Percentiles rank a stretch among this genome's conserved stretches.
Evolutionary conservation across 2,329 filamentous ascomycete genomes (phyloP).

Genomic region (Aaosphaeria pasadenensis): DNA sequence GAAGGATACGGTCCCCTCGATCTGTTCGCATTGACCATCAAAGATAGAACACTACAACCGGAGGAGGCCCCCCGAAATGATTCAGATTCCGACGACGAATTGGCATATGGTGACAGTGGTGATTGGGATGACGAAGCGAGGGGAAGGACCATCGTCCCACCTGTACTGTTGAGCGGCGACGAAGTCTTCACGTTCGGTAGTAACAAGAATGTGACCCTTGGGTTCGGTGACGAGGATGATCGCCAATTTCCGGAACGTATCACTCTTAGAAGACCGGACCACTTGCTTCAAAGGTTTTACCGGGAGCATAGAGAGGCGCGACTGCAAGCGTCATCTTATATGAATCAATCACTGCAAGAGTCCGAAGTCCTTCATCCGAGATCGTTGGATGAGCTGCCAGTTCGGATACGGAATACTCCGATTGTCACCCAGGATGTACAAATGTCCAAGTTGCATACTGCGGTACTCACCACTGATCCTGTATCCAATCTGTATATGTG

Average conservation of each 20-base stretch:
- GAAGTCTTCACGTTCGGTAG: conserved; percentile 94
- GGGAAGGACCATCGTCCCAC: conserved; percentile 24
- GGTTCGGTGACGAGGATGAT: conserved; percentile 93
- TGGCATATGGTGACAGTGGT: conserved; percentile 39
- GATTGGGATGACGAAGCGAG: conserved; percentile 37
- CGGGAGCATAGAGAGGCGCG: conserved; percentile 60
- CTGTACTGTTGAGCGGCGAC: conserved; percentile 59
- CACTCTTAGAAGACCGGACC: conserved; percentile 69
- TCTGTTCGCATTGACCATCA: conserved; percentile 84
- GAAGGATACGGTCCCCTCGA: conserved; percentile 96
- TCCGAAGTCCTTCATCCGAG: conserved; percentile 23
- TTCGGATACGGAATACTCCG: conserved; percentile 67
- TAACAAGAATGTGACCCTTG: conserved; percentile 90
- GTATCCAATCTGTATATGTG: conserved; percentile 90
- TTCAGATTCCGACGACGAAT: conserved; percentile 51
- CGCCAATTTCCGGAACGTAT: conserved; percentile 90
- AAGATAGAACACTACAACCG: conserved; percentile 62
- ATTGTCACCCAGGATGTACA: conserved; percentile 76
- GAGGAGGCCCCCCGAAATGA: conserved; percentile 43
- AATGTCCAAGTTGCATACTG: conserved; percentile 89
- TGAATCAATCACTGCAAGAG: conserved; percentile 29
- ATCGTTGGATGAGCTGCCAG: conserved; percentile 61
- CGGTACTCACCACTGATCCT: conserved; percentile 80
- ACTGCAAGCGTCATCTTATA: conserved; percentile 34
- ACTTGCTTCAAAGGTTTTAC: conserved; percentile 72